Percentiles rank a stretch among this genome's conserved stretches.
Evolutionary conservation across 1,284 basidiomycete genomes (phyloP).

Genomic region (Marasmius oreades): DNA sequence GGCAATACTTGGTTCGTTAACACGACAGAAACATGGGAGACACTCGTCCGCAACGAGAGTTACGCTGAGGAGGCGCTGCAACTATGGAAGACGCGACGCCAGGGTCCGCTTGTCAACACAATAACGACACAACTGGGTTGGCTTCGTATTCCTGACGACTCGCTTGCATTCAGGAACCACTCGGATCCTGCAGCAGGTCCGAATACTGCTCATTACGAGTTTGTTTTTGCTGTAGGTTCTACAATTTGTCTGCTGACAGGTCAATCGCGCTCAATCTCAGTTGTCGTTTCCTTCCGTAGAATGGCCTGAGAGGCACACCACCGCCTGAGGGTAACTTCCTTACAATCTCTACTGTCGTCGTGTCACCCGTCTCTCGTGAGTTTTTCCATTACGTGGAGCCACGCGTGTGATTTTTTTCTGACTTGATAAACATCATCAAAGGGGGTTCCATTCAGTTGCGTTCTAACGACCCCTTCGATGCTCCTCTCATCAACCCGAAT

Average conservation of each 20-base stretch:
- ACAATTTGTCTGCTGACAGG: background rate
- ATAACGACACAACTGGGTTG: conserved; percentile 13
- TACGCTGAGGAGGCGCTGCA: conserved; percentile 14
- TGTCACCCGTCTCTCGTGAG: conserved; percentile 4
- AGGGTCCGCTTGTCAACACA: conserved; percentile 20
- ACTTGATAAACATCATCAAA: conserved; percentile 9
- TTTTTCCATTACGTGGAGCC: background rate
- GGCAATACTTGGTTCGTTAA: conserved; percentile 27
- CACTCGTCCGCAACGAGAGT: conserved; percentile 19
- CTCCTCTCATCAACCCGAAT: conserved; percentile 25
- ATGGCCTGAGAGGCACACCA: conserved; percentile 1
- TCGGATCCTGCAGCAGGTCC: conserved; percentile 3
- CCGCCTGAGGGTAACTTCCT: conserved; percentile 6
- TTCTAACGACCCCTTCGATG: conserved; percentile 22
- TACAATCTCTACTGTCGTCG: background rate
- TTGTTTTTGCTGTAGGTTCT: conserved; percentile 2
- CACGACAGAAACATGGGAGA: conserved; percentile 23
- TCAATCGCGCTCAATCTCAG: background rate
- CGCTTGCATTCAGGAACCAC: background rate
- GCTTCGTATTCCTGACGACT: conserved; percentile 1
- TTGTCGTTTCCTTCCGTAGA: background rate
- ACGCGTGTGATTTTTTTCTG: background rate
- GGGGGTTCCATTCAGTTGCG: conserved; percentile 33
- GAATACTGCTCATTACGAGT: conserved; percentile 7
- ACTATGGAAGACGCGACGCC: conserved; percentile 24